Base-by-base conservation (phyloP, 495 filamentous ascomycete genomes). In the Neurospora africana region DNA sequence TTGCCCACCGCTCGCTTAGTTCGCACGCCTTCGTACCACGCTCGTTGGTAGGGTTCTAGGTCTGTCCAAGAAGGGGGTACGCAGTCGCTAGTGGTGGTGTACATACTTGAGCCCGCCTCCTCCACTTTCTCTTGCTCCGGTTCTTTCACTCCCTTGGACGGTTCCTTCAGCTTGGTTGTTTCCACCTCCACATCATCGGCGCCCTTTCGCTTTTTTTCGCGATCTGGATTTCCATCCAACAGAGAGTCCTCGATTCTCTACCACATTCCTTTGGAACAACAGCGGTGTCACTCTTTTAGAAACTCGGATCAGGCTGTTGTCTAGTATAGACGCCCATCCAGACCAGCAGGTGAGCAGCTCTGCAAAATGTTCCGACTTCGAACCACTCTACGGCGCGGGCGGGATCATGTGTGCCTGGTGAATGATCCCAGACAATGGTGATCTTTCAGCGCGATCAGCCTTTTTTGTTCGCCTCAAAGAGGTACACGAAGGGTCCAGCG, bases 221-320 rank as follows among this genome's bases (percentile, higher is more conserved):
- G 68, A 69, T 70, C 58, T 44, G 68, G 65, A 65, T 79, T 68
- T 82, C 80, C 78, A 79, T 79, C 83, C 84, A 86, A 85, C 81
- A 84, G 85, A 87, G 85, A 84, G 83, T 81, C 75, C 73, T 39
- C 72, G 40, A 70, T 84, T 86, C 85, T 87, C 86, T 84, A 83
- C 79, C 83, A 88, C 86, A 85, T 85, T 88, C 86, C 72, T 88
- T 88, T 87, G 84, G 86, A 85, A 85, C 77, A 69, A 78, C 70
- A 75, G 44, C 21, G 53, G 53, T 61, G 53, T 61, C 53, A 61
- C 27, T 61, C 23, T 17, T 61, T 61, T 61, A 33, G 53, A 61
- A 61, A 61, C 23, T 37, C 71, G 71, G 47, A 58, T 40, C n/a
- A 35, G 69, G 70, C 68, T 43, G 35, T 68, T 71, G 43, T 68